Evolutionary conservation across 2,329 filamentous ascomycete genomes (phyloP).

Genomic region (Ceratocystis smalleyi): DNA sequence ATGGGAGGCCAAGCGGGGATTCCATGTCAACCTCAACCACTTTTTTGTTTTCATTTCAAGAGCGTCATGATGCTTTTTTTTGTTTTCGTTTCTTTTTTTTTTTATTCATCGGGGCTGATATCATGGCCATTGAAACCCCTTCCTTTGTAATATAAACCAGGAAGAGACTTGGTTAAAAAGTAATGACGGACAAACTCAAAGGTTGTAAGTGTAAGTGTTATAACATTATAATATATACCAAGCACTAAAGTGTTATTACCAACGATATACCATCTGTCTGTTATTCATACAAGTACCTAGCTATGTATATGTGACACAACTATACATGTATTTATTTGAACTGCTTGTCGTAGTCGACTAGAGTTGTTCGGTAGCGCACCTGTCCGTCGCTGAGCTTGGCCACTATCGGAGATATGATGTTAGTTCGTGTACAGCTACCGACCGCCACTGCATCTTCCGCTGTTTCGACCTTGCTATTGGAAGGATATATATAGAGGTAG

Average conservation of each 20-base stretch:
- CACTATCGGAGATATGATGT: constrained; percentile 5
- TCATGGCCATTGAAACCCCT: background rate
- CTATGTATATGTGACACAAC: background rate
- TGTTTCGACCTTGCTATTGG: background rate
- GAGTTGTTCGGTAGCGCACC: constrained; percentile 19
- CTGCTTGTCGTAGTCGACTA: constrained; percentile 20
- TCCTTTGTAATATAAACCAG: background rate
- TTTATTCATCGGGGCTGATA: background rate
- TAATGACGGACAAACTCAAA: background rate
- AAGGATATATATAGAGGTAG: background rate
- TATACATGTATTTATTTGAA: constrained; percentile 13
- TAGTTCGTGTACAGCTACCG: background rate
- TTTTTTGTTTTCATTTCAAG: background rate
- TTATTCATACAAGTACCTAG: background rate
- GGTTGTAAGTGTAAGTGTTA: constrained; percentile 1
- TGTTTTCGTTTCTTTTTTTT: background rate
- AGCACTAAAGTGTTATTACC: background rate
- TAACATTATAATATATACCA: background rate
- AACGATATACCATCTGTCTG: background rate
- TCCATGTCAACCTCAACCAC: background rate
- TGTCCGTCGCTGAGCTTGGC: constrained; percentile 10
- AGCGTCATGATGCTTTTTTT: constrained; percentile 1
- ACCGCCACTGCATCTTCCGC: background rate
- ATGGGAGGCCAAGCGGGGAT: background rate
- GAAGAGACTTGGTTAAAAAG: background rate